These are phyloP conservation scores for Lupinus albus DNA, from an alignment of 306 rosid species.

Conservation along the genomic window DNA sequence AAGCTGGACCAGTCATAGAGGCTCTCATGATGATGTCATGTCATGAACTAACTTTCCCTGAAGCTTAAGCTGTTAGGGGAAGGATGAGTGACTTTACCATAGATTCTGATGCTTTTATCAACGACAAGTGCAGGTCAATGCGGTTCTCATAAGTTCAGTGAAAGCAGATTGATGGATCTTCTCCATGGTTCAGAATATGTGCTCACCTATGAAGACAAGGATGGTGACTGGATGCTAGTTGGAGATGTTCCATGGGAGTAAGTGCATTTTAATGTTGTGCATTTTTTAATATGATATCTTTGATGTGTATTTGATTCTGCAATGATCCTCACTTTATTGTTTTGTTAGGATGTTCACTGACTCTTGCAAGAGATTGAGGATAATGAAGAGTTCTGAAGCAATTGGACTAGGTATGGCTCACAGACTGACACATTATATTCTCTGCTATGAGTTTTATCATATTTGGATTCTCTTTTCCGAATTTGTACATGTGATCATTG, in stretches of 20 bases:
- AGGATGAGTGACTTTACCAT: not conserved
- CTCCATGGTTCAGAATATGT: slow-evolving; percentile 94
- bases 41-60: too few relatives aligned
- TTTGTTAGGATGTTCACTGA: slow-evolving; percentile 79
- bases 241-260: slow-evolving; percentile 99
- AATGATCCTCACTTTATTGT: slow-evolving; percentile 36
- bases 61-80: too few relatives aligned
- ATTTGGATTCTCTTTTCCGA: not conserved
- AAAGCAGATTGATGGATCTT: slow-evolving; percentile 82
- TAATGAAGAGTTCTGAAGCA: slow-evolving; percentile 96
- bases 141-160: slow-evolving; percentile 67
- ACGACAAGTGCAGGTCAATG: slow-evolving; percentile 75
- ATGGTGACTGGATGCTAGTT: slow-evolving; percentile 97
- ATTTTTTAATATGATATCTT: slow-evolving; percentile 28
- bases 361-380: slow-evolving; percentile 88
- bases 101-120: slow-evolving; percentile 12
- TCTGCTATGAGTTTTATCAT: not conserved
- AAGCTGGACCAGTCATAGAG: too few relatives aligned
- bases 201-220: slow-evolving; percentile 95
- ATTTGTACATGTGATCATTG: not conserved
- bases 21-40: too few relatives aligned
- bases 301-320: slow-evolving; percentile 20
- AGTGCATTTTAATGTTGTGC: slow-evolving; percentile 42
- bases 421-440: not conserved
- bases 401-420: slow-evolving; percentile 72